Conservation (phyloP, 306 rosid species). For the Trifolium dubium region DNA sequence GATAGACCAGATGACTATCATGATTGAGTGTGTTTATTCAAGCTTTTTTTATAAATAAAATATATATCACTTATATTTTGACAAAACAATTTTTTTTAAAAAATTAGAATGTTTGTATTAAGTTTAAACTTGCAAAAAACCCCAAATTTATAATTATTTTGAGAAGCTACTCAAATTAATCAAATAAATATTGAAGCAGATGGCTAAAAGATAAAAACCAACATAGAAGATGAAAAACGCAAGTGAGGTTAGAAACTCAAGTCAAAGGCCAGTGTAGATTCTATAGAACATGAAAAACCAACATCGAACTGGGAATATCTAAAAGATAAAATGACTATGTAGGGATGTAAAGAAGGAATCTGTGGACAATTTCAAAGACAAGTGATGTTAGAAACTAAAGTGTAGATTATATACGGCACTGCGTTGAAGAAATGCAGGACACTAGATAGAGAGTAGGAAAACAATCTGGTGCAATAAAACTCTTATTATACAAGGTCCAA, state of each 20-base stretch:
- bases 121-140: background rate
- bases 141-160: background rate
- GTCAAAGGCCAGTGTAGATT: conserved; percentile 14
- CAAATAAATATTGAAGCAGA: conserved; percentile 21
- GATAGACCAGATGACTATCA: conserved; percentile 24
- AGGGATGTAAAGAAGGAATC: background rate
- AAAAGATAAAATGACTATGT: conserved; percentile 24
- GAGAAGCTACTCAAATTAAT: conserved; percentile 2
- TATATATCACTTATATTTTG: background rate
- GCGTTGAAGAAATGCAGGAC: conserved; percentile 3
- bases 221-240: no score
- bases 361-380: no score
- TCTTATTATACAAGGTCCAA: background rate
- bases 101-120: background rate
- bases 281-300: background rate
- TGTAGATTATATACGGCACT: background rate
- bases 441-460: conserved; percentile 2
- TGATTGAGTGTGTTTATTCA: background rate
- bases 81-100: background rate
- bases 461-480: background rate
- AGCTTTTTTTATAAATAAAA: background rate
- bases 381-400: no score
- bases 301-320: background rate
- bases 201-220: no score
- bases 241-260: conserved; percentile 8